Conservation (phyloP, 768 basidiomycete species). For the Rhodotorula paludigena region DNA sequence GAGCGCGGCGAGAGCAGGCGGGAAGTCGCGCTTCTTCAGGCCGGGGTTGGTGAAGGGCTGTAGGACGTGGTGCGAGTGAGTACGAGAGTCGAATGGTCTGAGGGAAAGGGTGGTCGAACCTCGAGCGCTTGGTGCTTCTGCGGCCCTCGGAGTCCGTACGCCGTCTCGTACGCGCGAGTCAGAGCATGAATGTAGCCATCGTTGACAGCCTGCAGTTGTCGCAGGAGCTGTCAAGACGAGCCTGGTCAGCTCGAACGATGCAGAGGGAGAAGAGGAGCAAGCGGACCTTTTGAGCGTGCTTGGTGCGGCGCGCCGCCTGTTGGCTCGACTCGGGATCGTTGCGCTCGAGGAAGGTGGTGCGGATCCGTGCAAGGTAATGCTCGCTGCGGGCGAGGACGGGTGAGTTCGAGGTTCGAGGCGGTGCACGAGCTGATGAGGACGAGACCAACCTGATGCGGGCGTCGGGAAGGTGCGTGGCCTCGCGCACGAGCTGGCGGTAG, state of each 20-base stretch:
- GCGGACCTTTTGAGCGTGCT: constrained; percentile 11
- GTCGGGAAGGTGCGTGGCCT: constrained; percentile 15
- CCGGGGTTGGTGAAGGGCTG: constrained; percentile 22
- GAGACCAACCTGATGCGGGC: not conserved
- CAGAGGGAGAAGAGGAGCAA: not conserved
- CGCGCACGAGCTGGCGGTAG: constrained; percentile 20
- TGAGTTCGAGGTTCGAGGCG: not conserved
- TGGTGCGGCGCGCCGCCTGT: not conserved
- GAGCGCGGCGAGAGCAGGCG: constrained; percentile 25
- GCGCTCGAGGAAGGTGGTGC: not conserved
- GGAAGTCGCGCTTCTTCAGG: not conserved
- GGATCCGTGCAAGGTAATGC: constrained; percentile 6
- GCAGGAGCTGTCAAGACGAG: constrained; percentile 10
- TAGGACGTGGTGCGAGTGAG: not conserved
- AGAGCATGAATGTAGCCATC: constrained; percentile 33
- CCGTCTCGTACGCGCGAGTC: constrained; percentile 19
- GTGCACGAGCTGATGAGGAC: not conserved
- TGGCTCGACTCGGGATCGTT: not conserved
- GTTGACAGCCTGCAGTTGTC: constrained; percentile 33
- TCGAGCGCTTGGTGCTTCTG: constrained; percentile 12
- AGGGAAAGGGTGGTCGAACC: not conserved
- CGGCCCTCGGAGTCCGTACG: constrained; percentile 17
- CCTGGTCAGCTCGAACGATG: not conserved
- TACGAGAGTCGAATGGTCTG: not conserved
- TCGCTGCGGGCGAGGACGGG: not conserved